These are phyloP conservation scores for Scutellaria minor DNA, from an alignment of 257 asterid species.

Conservation along the genomic window DNA sequence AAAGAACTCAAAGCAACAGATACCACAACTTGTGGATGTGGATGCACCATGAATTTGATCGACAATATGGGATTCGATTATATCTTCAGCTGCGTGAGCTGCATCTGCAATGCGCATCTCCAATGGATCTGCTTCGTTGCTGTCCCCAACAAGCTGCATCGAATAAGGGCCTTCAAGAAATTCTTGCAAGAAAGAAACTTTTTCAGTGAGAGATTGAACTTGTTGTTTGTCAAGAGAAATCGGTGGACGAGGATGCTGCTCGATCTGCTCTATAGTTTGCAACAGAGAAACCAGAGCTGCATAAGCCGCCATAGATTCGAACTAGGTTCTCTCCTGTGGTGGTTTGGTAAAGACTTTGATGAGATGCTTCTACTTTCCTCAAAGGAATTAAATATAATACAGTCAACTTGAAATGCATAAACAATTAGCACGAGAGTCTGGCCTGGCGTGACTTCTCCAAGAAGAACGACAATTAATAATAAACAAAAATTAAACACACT, in stretches of 20 bases:
- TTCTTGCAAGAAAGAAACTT: background rate
- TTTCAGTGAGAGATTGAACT: conserved; percentile 12
- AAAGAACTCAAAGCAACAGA: no score
- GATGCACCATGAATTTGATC: background rate
- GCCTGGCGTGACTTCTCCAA: no score
- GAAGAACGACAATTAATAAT: no score
- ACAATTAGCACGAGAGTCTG: no score
- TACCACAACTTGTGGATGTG: background rate
- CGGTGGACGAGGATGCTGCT: conserved; percentile 14
- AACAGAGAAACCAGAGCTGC: conserved; percentile 10
- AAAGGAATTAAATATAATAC: no score
- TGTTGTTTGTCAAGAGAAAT: conserved; percentile 7
- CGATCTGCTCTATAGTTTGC: background rate
- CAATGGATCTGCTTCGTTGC: background rate
- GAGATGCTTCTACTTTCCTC: no score
- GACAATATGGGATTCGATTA: background rate
- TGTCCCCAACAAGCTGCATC: background rate
- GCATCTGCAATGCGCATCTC: background rate
- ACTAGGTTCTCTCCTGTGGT: no score
- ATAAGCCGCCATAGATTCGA: conserved; percentile 21
- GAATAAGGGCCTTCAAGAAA: background rate
- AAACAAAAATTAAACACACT: no score
- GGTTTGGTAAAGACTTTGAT: no score
- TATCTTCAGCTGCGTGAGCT: conserved; percentile 19
- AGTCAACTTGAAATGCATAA: no score